Evolutionary conservation across 2,329 filamentous ascomycete genomes (phyloP).

Genomic region (Sclerotinia sclerotiorum): DNA sequence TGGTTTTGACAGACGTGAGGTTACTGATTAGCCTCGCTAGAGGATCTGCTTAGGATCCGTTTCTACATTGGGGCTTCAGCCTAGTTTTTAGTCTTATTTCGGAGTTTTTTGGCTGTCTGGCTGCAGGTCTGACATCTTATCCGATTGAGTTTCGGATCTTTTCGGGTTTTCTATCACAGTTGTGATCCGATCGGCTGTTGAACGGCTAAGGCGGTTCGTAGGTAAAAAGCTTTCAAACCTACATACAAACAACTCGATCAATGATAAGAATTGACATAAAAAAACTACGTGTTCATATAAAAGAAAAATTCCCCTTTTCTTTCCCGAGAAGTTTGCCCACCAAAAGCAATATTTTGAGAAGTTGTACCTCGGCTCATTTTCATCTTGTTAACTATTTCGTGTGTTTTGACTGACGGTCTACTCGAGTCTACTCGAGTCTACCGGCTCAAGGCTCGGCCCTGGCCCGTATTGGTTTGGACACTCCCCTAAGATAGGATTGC

Average conservation of each 20-base stretch:
- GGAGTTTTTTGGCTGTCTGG: neutral
- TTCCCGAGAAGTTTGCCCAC: neutral
- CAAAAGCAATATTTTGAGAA: neutral
- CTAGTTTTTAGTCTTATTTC: neutral
- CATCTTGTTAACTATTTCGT: neutral
- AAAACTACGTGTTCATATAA: neutral
- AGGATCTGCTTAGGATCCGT: neutral
- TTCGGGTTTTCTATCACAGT: neutral
- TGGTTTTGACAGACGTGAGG: neutral
- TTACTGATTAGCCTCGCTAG: neutral
- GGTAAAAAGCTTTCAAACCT: neutral
- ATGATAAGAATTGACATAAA: neutral
- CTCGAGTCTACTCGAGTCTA: neutral
- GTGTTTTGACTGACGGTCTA: neutral
- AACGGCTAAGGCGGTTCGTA: neutral
- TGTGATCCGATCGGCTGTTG: neutral
- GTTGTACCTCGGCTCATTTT: constrained; percentile 3
- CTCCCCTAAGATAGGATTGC: neutral
- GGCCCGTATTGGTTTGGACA: neutral
- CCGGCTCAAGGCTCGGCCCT: neutral
- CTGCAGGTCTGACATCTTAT: neutral
- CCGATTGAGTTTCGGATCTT: neutral
- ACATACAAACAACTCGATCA: neutral
- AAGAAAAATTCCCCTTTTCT: neutral
- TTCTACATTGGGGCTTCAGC: neutral